phyloP scores from a whole-genome alignment of 2,329 filamentous ascomycete genomes.

The Penicillium brevicompactum region DNA sequence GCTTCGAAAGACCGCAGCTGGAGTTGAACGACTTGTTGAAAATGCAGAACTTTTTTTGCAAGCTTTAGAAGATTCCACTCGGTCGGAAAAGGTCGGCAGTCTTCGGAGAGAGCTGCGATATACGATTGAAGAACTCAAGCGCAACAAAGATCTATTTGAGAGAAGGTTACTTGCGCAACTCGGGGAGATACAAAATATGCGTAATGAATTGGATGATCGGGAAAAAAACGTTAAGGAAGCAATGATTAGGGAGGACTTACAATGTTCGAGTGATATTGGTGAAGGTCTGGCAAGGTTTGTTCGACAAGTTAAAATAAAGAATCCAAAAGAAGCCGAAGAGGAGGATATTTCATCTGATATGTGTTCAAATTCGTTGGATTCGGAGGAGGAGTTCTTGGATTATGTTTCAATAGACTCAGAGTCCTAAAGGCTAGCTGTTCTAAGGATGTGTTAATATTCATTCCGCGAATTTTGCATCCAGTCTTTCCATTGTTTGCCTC shows the following conservation, averaged over 20 bases:
- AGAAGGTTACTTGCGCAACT: not conserved
- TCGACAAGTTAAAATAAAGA: too few species aligned
- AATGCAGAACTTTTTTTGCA: slow-evolving; percentile 11
- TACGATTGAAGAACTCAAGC: not conserved
- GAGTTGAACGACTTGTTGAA: slow-evolving; percentile 10
- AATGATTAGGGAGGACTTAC: slow-evolving; percentile 5
- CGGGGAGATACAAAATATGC: not conserved
- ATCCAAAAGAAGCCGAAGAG: too few species aligned
- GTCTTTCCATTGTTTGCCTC: too few species aligned
- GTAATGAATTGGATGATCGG: not conserved
- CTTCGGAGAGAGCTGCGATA: not conserved
- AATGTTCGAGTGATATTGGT: slow-evolving; percentile 5
- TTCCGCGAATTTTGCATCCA: too few species aligned
- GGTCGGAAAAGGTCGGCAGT: not conserved
- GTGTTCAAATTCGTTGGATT: too few species aligned
- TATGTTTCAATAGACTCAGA: too few species aligned
- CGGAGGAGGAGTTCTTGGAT: too few species aligned
- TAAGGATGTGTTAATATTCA: too few species aligned
- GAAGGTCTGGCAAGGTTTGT: not conserved
- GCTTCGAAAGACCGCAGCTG: slow-evolving; percentile 11
- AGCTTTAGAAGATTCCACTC: slow-evolving; percentile 2
- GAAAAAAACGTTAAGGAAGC: slow-evolving; percentile 1
- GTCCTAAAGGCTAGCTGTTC: too few species aligned
- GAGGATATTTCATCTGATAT: too few species aligned
- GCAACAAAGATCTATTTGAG: not conserved